Evolutionary conservation across 1,139 yeast species (phyloP).

Genomic region (Tardiomyces depauwii): DNA sequence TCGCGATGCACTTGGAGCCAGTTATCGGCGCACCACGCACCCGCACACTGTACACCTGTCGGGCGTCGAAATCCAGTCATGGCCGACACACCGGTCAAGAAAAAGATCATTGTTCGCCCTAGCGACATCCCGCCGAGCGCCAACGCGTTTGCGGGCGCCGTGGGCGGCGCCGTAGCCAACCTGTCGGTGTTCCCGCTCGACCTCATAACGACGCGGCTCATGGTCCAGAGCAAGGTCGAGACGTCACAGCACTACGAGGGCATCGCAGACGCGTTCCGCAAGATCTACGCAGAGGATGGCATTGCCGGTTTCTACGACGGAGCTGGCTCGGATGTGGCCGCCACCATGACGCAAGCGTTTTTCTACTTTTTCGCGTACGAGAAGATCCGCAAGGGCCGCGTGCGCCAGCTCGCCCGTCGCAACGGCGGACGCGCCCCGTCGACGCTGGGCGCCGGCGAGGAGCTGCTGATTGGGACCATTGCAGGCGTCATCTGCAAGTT

Average conservation of each 20-base stretch:
- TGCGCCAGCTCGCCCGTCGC: constrained; percentile 69
- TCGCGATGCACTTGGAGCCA: too few species aligned
- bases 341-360: constrained; percentile 24
- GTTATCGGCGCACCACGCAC: too few species aligned
- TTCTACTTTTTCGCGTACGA: constrained; percentile 63
- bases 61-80: background rate
- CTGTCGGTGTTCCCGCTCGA: constrained; percentile 66
- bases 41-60: too few species aligned
- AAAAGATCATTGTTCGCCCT: background rate
- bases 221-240: constrained; percentile 37
- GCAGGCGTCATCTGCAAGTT: constrained; percentile 36
- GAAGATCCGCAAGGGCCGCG: constrained; percentile 78
- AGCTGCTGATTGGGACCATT: constrained; percentile 78
- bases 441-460: constrained; percentile 81
- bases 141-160: constrained; percentile 66
- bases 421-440: constrained; percentile 55
- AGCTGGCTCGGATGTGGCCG: constrained; percentile 21
- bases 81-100: background rate
- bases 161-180: constrained; percentile 71
- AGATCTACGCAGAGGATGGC: constrained; percentile 47
- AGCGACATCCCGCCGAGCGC: constrained; percentile 30
- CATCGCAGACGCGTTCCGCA: constrained; percentile 45
- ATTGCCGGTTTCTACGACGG: constrained; percentile 59
- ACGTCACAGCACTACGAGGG: constrained; percentile 35
- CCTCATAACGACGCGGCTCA: constrained; percentile 60